These are phyloP conservation scores for Carallia pectinifolia DNA, from an alignment of 345 rosid genomes.

Conservation along the genomic window DNA sequence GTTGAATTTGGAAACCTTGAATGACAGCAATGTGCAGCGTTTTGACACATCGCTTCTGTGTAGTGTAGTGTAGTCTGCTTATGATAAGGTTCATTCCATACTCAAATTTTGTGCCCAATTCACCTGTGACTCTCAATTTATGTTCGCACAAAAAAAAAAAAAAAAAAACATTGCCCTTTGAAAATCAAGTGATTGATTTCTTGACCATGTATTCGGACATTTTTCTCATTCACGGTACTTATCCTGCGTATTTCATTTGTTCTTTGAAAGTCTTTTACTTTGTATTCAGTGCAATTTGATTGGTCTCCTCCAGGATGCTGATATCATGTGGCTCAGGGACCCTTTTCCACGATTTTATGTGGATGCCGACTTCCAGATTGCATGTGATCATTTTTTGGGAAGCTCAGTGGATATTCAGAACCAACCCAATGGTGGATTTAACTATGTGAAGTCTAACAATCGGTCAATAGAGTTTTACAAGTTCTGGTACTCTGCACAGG, in stretches of 20 bases:
- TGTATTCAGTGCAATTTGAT: slow-evolving; percentile 17
- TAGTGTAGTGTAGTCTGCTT: too few relatives aligned
- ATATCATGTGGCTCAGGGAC: slow-evolving; percentile 91
- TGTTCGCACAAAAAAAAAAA: too few relatives aligned
- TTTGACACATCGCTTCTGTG: too few relatives aligned
- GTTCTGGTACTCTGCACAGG: slow-evolving; percentile 70
- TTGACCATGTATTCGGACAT: too few relatives aligned
- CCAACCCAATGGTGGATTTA: slow-evolving; percentile 76
- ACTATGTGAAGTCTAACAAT: slow-evolving; percentile 61
- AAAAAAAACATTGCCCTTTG: too few relatives aligned
- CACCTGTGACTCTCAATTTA: too few relatives aligned
- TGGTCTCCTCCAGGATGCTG: slow-evolving; percentile 66
- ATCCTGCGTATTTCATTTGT: neutral
- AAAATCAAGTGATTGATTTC: too few relatives aligned
- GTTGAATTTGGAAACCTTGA: too few relatives aligned
- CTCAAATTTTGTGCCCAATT: too few relatives aligned
- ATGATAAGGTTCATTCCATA: too few relatives aligned
- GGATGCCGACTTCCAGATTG: slow-evolving; percentile 77
- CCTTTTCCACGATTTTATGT: slow-evolving; percentile 66
- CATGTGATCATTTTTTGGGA: slow-evolving; percentile 73
- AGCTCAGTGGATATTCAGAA: slow-evolving; percentile 45
- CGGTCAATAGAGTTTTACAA: slow-evolving; percentile 73
- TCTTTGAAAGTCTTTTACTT: neutral
- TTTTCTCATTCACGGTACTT: too few relatives aligned
- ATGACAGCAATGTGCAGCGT: too few relatives aligned